A percentile compares a stretch with the other conserved stretches of the same genome.
phyloP scores from a whole-genome alignment of 345 rosid species.

The Citrus hindsii region DNA sequence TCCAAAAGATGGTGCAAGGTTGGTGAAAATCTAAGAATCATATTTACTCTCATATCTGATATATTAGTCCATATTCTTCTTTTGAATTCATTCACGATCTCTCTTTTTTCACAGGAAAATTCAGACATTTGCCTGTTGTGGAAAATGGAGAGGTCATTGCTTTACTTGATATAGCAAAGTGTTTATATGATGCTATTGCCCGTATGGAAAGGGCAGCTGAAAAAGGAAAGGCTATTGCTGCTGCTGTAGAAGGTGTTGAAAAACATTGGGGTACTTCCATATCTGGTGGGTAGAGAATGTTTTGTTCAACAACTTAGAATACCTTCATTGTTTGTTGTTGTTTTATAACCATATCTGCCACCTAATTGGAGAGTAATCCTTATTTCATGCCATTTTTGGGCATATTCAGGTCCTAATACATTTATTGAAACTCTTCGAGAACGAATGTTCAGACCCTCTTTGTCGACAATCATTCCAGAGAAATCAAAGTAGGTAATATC shows the following conservation, averaged over 20 bases:
- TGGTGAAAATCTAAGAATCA: slow-evolving; percentile 23
- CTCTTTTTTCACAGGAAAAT: slow-evolving; percentile 67
- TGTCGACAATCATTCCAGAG: slow-evolving; percentile 80
- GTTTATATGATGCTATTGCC: slow-evolving; percentile 96
- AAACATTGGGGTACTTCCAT: slow-evolving; percentile 83
- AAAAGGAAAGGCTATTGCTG: slow-evolving; percentile 98
- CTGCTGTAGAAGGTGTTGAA: slow-evolving; percentile 99
- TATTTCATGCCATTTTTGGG: slow-evolving; percentile 3
- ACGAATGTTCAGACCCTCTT: slow-evolving; percentile 87
- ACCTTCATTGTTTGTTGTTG: neutral
- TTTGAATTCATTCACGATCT: slow-evolving; percentile 11
- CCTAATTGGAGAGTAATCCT: neutral
- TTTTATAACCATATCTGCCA: neutral
- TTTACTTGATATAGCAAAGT: slow-evolving; percentile 92
- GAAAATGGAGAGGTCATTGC: slow-evolving; percentile 99
- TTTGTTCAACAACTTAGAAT: neutral
- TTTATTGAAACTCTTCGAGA: slow-evolving; percentile 92
- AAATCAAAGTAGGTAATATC: slow-evolving; percentile 97
- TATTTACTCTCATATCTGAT: neutral
- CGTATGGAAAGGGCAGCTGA: slow-evolving; percentile 99
- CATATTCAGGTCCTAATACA: slow-evolving; percentile 66
- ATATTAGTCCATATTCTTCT: neutral
- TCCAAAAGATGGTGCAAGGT: slow-evolving; percentile 99
- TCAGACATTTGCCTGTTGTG: slow-evolving; percentile 98
- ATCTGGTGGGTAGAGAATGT: slow-evolving; percentile 53